phyloP scores from a whole-genome alignment of 768 basidiomycete genomes.

The Nevesoporus exiguus region DNA sequence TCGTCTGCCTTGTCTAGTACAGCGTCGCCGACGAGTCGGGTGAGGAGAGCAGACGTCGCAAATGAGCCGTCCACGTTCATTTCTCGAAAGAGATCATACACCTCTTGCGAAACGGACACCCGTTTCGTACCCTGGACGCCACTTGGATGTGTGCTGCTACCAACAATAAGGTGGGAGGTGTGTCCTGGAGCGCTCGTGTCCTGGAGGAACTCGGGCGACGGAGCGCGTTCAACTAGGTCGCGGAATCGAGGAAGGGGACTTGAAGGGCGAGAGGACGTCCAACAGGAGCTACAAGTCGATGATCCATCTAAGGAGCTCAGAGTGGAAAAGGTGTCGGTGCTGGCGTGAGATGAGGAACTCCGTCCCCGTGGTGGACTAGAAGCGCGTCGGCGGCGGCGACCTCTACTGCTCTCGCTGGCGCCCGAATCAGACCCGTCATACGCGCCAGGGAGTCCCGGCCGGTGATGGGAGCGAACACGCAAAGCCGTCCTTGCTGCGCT shows the following conservation, averaged over 20 bases:
- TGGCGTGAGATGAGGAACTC: conserved; percentile 25
- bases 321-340: conserved; percentile 40
- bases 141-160: not conserved
- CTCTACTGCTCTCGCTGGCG: not conserved
- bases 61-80: conserved; percentile 52
- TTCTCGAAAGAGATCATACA: conserved; percentile 37
- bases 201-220: conserved; percentile 32
- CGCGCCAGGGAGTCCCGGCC: conserved; percentile 16
- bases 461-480: not conserved
- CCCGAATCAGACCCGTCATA: conserved; percentile 19
- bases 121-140: not conserved
- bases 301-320: conserved; percentile 46
- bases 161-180: not conserved
- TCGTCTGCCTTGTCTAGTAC: conserved; percentile 33
- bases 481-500: not conserved
- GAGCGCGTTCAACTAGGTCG: conserved; percentile 27
- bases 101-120: conserved; percentile 20
- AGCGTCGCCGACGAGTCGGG: conserved; percentile 34
- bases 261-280: conserved; percentile 22
- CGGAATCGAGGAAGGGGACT: conserved; percentile 24
- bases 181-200: not conserved
- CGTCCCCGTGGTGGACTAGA: conserved; percentile 2
- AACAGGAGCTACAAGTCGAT: conserved; percentile 34
- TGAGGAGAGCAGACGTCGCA: conserved; percentile 29
- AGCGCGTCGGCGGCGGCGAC: conserved; percentile 1